Conservation (phyloP, 2,329 filamentous ascomycete genomes). For the Acephala macrosclerotiorum region DNA sequence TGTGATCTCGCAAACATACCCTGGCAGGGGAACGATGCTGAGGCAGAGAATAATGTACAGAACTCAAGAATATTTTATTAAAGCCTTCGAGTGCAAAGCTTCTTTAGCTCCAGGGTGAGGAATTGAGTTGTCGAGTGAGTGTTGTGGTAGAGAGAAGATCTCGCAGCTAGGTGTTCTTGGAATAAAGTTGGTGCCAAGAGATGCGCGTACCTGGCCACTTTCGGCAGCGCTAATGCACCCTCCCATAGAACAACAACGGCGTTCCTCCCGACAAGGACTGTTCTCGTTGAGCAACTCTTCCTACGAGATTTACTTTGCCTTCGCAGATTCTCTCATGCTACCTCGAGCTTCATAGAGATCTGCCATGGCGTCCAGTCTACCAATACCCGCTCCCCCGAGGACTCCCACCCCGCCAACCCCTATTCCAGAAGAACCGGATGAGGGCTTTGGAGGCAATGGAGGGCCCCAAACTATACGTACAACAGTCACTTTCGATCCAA, state of each 20-base stretch:
- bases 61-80: background rate
- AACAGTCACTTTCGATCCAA: conserved; percentile 49
- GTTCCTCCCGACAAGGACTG: background rate
- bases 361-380: conserved; percentile 64
- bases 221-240: conserved; percentile 27
- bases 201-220: conserved; percentile 23
- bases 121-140: background rate
- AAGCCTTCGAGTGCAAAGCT: background rate
- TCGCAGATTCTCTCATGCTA: conserved; percentile 21
- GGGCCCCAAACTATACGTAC: conserved; percentile 37
- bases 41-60: background rate
- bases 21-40: background rate
- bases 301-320: background rate
- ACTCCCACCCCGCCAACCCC: conserved; percentile 69
- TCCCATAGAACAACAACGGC: conserved; percentile 21
- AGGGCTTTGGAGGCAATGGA: conserved; percentile 37
- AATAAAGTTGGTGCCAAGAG: conserved; percentile 30
- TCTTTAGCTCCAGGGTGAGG: background rate
- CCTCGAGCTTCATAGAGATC: conserved; percentile 22
- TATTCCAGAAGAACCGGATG: conserved; percentile 47
- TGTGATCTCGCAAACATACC: too few species aligned
- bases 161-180: conserved; percentile 6
- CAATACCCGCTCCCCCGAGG: conserved; percentile 65
- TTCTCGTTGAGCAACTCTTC: background rate
- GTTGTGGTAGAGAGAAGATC: background rate